These are phyloP conservation scores for Fraxinus platypoda DNA, from an alignment of 305 asterid species.

Conservation along the genomic window DNA sequence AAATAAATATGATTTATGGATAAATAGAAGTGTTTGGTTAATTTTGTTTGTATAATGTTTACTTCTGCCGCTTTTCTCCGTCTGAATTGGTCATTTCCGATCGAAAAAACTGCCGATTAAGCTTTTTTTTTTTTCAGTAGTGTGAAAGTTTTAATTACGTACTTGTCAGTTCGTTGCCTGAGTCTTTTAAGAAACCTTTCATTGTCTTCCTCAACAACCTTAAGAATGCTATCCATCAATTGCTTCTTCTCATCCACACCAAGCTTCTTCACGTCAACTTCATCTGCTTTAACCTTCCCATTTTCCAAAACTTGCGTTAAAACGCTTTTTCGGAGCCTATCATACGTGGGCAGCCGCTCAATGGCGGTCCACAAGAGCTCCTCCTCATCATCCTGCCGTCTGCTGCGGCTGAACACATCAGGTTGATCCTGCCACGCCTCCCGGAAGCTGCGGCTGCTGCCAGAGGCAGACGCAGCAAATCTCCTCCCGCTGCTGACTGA, in stretches of 20 bases:
- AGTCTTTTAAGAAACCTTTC: constrained; percentile 32
- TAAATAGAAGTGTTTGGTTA: background rate
- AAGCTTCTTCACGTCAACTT: constrained; percentile 28
- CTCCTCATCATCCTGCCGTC: constrained; percentile 32
- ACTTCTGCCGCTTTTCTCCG: background rate
- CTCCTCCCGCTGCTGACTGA: background rate
- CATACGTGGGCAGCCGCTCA: constrained; percentile 40
- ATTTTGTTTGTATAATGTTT: background rate
- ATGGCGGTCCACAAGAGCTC: constrained; percentile 45
- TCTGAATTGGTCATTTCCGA: background rate
- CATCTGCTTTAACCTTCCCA: constrained; percentile 23
- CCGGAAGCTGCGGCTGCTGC: constrained; percentile 10
- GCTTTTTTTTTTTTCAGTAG: background rate
- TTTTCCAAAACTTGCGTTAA: constrained; percentile 31
- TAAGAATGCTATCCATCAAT: constrained; percentile 16
- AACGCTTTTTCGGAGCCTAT: constrained; percentile 25
- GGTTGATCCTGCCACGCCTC: constrained; percentile 26
- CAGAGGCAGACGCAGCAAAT: background rate
- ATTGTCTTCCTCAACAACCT: constrained; percentile 30
- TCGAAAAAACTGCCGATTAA: background rate
- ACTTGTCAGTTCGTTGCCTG: constrained; percentile 25
- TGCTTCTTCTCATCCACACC: constrained; percentile 20
- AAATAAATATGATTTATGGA: background rate
- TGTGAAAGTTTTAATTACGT: background rate
- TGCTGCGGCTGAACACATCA: constrained; percentile 19